phyloP scores from a whole-genome alignment of 805 yeast species.

The Ogataea naganishii region DNA sequence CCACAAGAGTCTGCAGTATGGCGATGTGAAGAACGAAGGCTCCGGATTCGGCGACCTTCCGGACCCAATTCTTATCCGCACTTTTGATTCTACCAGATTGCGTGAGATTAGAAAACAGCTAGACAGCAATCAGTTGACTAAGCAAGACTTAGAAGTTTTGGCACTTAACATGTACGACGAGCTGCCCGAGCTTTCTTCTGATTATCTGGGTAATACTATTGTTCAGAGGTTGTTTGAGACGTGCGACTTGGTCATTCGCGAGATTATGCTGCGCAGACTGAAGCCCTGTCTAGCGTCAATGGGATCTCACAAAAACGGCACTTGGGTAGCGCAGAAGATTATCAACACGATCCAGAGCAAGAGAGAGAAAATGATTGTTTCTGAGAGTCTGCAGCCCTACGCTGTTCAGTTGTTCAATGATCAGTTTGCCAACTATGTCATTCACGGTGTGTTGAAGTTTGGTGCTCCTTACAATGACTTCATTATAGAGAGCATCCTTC shows the following conservation, averaged over 20 bases:
- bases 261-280: slow-evolving; percentile 71
- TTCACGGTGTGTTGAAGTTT: slow-evolving; percentile 89
- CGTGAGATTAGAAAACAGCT: slow-evolving; percentile 77
- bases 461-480: slow-evolving; percentile 85
- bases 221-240: slow-evolving; percentile 83
- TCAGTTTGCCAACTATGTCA: slow-evolving; percentile 93
- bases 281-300: slow-evolving; percentile 79
- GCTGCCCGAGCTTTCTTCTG: slow-evolving; percentile 83
- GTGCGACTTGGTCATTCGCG: slow-evolving; percentile 62
- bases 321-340: slow-evolving; percentile 98
- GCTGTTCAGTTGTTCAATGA: slow-evolving; percentile 83
- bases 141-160: slow-evolving; percentile 67
- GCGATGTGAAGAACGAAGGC: slow-evolving; percentile 33
- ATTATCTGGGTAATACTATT: slow-evolving; percentile 91
- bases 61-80: slow-evolving; percentile 56
- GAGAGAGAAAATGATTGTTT: slow-evolving; percentile 57
- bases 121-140: slow-evolving; percentile 44
- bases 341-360: slow-evolving; percentile 59
- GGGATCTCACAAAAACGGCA: slow-evolving; percentile 95
- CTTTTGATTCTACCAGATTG: slow-evolving; percentile 80
- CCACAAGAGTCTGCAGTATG: slow-evolving; percentile 32
- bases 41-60: slow-evolving; percentile 71
- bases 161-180: slow-evolving; percentile 82
- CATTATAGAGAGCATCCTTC: slow-evolving; percentile 73
- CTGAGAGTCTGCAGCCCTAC: slow-evolving; percentile 66